Evolutionary conservation across 768 basidiomycete genomes (phyloP).

Genomic region (Pilatotrama ljubarskyi): DNA sequence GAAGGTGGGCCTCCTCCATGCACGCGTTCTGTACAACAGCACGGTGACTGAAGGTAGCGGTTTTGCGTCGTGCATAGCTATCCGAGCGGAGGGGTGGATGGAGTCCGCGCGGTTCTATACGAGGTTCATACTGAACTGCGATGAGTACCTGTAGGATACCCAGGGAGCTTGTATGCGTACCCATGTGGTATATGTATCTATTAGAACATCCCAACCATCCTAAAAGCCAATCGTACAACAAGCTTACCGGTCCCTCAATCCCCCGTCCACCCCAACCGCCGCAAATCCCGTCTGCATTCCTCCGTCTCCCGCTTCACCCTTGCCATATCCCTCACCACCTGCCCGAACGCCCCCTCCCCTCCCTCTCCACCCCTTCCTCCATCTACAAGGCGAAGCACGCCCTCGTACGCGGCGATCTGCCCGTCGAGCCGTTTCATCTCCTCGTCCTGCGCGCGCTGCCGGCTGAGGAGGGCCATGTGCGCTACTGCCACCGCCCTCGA

Average conservation of each 20-base stretch:
- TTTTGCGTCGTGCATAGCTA: slow-evolving; percentile 36
- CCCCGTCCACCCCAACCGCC: slow-evolving; percentile 52
- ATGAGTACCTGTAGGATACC: slow-evolving; percentile 44
- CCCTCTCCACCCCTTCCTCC: slow-evolving; percentile 27
- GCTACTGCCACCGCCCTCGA: slow-evolving; percentile 36
- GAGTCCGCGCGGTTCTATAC: slow-evolving; percentile 69
- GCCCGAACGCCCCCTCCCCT: slow-evolving; percentile 39
- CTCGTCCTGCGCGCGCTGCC: slow-evolving; percentile 37
- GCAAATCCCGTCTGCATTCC: slow-evolving; percentile 49
- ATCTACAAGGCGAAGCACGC: slow-evolving; percentile 43
- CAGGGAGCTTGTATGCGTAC: too few relatives aligned
- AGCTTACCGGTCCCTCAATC: slow-evolving; percentile 34
- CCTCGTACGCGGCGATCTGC: slow-evolving; percentile 43
- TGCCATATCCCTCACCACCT: slow-evolving; percentile 50
- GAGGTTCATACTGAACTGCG: slow-evolving; percentile 65
- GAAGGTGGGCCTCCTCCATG: slow-evolving; percentile 49
- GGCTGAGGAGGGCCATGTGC: slow-evolving; percentile 35
- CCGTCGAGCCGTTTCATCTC: slow-evolving; percentile 41
- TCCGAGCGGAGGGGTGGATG: slow-evolving; percentile 50
- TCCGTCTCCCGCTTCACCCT: slow-evolving; percentile 49
- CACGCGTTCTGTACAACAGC: background rate
- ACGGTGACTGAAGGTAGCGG: background rate
- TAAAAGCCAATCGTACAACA: too few relatives aligned
- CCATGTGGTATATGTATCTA: too few relatives aligned
- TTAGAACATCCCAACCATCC: too few relatives aligned